Evolutionary conservation across 495 filamentous ascomycete genomes (phyloP), one percentile per base, ranked within the genome.

Genomic region (Lineolata rhizophorae): DNA sequence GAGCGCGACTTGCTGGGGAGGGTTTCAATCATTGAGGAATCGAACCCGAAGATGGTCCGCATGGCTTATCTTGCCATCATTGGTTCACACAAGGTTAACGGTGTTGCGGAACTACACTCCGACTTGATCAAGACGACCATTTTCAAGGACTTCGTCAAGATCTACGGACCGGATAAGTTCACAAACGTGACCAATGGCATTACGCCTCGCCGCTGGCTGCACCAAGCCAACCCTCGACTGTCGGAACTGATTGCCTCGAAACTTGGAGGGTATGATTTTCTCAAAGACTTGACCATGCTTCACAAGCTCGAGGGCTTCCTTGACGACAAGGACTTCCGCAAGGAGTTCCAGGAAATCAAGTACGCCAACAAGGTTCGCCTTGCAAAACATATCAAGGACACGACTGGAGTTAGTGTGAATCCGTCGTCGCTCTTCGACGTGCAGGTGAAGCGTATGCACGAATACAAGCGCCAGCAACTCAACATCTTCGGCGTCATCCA

Each of bases 401-500:
- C 70, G 4, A 76, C 69, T 3, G 71, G 72, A 17, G 66, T 87
- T 32, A 69, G 61, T 11, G 81, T 97, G 45, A 84, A 90, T 50
- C 90, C 87, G 1, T 60, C 70, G 16, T 68, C 85, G 0, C 63
- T 97, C 20, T 97, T 97, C 43, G 87, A 97, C 46, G 75, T 97
- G 6, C 87, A 97, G 51, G 87, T 95, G 35, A 97, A 97, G 62
- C 77, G 87, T 40, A 97, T 97, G 49, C 87, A 97, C 55, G 87
- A 97, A 58, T 97, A 97, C 57, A 97, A 97, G 64, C 76, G 87
- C 31, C 87, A 97, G 56, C 87, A 97, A 50, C 70, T 97, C 46
- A 97, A 97, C 58, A 94, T 97, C 48, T 94, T 97, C 43, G 87
- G 87, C 31, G 79, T 92, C 37, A 95, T 97, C 44, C 76, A 93